Evolutionary conservation across 2,329 filamentous ascomycete genomes (phyloP).

Genomic region (Pseudopithomyces chartarum): DNA sequence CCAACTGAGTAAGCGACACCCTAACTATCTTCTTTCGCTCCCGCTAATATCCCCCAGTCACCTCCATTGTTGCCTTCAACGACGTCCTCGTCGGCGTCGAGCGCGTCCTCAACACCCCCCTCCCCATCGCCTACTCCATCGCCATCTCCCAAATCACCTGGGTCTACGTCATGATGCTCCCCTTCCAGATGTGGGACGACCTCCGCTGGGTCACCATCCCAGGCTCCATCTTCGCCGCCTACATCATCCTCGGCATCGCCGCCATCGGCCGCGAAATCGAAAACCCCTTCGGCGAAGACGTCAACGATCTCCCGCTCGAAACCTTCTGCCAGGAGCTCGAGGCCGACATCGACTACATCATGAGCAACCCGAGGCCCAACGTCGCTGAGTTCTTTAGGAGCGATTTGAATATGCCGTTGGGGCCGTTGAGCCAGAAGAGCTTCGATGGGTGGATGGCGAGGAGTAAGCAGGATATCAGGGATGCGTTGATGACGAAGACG

Average conservation of each 20-base stretch:
- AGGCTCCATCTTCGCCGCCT: slow-evolving; percentile 72
- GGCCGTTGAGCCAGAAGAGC: slow-evolving; percentile 56
- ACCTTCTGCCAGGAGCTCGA: slow-evolving; percentile 76
- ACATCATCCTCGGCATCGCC: slow-evolving; percentile 81
- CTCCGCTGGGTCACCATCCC: slow-evolving; percentile 80
- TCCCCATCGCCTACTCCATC: slow-evolving; percentile 83
- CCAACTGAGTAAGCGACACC: slow-evolving; percentile 56
- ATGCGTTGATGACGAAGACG: slow-evolving; percentile 50
- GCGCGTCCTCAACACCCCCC: slow-evolving; percentile 79
- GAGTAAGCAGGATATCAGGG: slow-evolving; percentile 49
- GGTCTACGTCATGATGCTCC: slow-evolving; percentile 79
- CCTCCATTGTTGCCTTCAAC: slow-evolving; percentile 67
- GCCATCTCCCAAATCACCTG: slow-evolving; percentile 86
- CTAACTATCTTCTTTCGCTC: too few relatives aligned
- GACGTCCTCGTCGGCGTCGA: slow-evolving; percentile 76
- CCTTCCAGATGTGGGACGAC: slow-evolving; percentile 73
- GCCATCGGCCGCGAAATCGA: slow-evolving; percentile 82
- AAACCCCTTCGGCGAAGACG: slow-evolving; percentile 82
- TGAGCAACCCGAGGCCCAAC: slow-evolving; percentile 60
- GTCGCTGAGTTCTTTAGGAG: slow-evolving; percentile 58
- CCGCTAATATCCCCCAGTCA: slow-evolving; percentile 52
- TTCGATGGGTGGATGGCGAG: slow-evolving; percentile 44
- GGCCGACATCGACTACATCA: slow-evolving; percentile 75
- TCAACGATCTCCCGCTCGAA: slow-evolving; percentile 72
- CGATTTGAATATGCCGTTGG: slow-evolving; percentile 59